These are phyloP conservation scores for Eimeria zaria DNA, from an alignment of 169 alveolate species.

Conservation along the genomic window DNA sequence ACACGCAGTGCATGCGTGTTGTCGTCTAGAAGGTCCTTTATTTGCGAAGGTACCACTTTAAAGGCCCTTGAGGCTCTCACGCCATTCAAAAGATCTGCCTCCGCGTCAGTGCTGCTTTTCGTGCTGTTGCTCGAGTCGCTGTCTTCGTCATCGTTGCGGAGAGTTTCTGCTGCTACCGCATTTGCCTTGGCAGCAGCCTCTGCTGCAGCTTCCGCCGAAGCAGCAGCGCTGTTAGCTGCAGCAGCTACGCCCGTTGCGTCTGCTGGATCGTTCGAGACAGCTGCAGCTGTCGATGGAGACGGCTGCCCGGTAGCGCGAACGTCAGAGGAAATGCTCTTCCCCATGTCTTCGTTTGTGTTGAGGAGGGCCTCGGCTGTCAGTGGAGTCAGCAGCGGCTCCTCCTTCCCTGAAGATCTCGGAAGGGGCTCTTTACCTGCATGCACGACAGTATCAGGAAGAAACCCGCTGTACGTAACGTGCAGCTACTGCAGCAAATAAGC, in stretches of 20 bases:
- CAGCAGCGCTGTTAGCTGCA: constrained; percentile 58
- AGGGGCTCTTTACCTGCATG: constrained; percentile 26
- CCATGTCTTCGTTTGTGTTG: background rate
- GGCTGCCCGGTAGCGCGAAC: background rate
- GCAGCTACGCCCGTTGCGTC: constrained; percentile 36
- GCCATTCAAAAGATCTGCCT: constrained; percentile 46
- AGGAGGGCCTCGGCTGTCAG: constrained; percentile 32
- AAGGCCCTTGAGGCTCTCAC: constrained; percentile 75
- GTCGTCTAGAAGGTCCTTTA: constrained; percentile 62
- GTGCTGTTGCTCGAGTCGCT: constrained; percentile 37
- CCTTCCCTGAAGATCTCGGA: background rate
- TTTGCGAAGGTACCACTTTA: constrained; percentile 79
- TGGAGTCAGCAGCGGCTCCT: constrained; percentile 13
- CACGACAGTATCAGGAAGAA: background rate
- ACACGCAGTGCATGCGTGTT: constrained; percentile 81
- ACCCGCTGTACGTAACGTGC: background rate
- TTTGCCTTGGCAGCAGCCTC: constrained; percentile 65
- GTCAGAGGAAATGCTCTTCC: background rate
- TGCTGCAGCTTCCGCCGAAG: constrained; percentile 74
- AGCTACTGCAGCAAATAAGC: background rate
- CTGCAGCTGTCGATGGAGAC: background rate
- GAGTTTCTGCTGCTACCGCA: constrained; percentile 57
- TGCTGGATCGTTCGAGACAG: background rate
- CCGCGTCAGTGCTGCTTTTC: constrained; percentile 35
- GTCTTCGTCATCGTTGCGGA: constrained; percentile 24